Evolutionary conservation across 768 basidiomycete species (phyloP).

Genomic region (Suillus discolor): DNA sequence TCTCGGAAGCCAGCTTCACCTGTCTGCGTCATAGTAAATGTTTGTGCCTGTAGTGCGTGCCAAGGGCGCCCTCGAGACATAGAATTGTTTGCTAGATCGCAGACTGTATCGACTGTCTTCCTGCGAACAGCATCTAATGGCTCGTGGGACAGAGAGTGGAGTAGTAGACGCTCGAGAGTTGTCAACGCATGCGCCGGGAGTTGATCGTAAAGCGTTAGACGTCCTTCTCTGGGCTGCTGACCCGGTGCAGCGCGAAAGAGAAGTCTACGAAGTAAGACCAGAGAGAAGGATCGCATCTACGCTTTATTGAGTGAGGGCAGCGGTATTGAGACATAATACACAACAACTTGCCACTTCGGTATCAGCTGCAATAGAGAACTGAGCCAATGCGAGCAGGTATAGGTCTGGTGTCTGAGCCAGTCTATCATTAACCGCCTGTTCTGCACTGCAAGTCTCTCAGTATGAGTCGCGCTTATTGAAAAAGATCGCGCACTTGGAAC

Average conservation of each 20-base stretch:
- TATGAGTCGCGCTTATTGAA: not conserved
- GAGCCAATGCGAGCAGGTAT: slow-evolving; percentile 76
- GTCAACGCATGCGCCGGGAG: slow-evolving; percentile 66
- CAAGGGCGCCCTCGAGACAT: slow-evolving; percentile 79
- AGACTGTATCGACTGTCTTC: slow-evolving; percentile 74
- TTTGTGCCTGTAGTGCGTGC: slow-evolving; percentile 77
- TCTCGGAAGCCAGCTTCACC: slow-evolving; percentile 46
- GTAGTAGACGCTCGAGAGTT: slow-evolving; percentile 70
- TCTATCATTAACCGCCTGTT: slow-evolving; percentile 80
- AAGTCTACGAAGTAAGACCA: slow-evolving; percentile 77
- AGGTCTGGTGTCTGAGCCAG: slow-evolving; percentile 77
- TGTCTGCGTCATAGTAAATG: slow-evolving; percentile 60
- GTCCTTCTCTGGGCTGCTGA: slow-evolving; percentile 34
- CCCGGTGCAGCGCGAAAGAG: slow-evolving; percentile 63
- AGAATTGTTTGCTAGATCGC: slow-evolving; percentile 73
- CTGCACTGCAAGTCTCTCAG: slow-evolving; percentile 52
- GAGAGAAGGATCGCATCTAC: slow-evolving; percentile 85
- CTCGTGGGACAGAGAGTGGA: slow-evolving; percentile 71
- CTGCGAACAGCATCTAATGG: slow-evolving; percentile 57
- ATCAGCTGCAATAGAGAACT: slow-evolving; percentile 76
- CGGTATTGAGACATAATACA: not conserved
- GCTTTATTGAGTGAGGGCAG: slow-evolving; percentile 18
- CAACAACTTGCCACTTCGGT: slow-evolving; percentile 69
- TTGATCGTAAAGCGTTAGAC: slow-evolving; percentile 77
- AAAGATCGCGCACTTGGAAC: slow-evolving; percentile 52